Evolutionary conservation across 1,284 basidiomycete species (phyloP).

Genomic region (Stygiomarasmius scandens): DNA sequence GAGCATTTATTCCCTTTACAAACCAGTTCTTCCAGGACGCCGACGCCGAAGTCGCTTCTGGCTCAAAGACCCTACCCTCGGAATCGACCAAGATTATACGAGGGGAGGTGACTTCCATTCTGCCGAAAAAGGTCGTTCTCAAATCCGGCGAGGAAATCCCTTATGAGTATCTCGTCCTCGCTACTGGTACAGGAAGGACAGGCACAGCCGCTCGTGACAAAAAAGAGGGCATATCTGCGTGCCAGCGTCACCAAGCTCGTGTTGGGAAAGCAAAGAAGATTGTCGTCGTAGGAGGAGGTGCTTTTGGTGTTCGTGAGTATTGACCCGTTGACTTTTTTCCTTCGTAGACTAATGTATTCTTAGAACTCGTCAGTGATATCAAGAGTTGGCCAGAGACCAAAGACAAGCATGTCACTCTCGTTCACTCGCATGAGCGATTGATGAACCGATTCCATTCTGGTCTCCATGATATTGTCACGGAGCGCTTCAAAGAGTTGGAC

Average conservation of each 20-base stretch:
- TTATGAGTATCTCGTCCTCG: conserved; percentile 34
- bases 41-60: background rate
- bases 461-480: conserved; percentile 36
- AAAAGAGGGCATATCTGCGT: conserved; percentile 3
- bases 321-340: background rate
- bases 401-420: conserved; percentile 41
- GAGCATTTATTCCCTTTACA: conserved; percentile 47
- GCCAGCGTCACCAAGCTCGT: conserved; percentile 14
- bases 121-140: conserved; percentile 27
- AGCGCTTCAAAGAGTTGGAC: conserved; percentile 35
- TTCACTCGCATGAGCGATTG: conserved; percentile 45
- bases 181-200: conserved; percentile 30
- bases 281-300: conserved; percentile 23
- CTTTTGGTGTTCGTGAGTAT: conserved; percentile 23
- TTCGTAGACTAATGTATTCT: background rate
- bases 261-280: conserved; percentile 18
- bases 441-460: conserved; percentile 42
- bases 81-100: conserved; percentile 25
- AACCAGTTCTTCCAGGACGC: conserved; percentile 23
- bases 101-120: conserved; percentile 24
- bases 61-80: conserved; percentile 13
- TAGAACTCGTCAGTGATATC: conserved; percentile 45
- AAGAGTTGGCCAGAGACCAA: conserved; percentile 37
- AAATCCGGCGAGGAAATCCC: conserved; percentile 23
- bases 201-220: conserved; percentile 5